These are phyloP conservation scores for Peniophora sp. DNA, from an alignment of 1,284 basidiomycete species.

Conservation along the genomic window DNA sequence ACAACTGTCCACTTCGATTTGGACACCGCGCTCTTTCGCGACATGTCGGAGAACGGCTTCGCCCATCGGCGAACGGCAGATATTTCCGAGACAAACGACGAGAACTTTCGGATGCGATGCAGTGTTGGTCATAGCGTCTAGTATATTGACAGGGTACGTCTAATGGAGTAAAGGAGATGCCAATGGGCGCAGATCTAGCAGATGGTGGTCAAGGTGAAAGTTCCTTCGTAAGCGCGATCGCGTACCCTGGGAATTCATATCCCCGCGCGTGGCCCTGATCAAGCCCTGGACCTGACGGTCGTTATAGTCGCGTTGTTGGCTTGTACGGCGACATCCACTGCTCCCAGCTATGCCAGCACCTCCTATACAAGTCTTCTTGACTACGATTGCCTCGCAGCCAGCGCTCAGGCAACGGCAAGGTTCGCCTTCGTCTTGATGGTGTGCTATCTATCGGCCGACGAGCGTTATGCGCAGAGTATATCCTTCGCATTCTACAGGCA, in stretches of 20 bases:
- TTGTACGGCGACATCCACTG: background rate
- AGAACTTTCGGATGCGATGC: constrained; percentile 37
- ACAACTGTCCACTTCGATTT: constrained; percentile 62
- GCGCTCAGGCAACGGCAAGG: constrained; percentile 63
- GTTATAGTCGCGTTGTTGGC: too few species aligned
- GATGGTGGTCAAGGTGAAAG: background rate
- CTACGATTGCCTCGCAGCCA: constrained; percentile 77
- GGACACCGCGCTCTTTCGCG: constrained; percentile 53
- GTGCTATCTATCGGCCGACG: background rate
- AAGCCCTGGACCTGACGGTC: too few species aligned
- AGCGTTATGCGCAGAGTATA: constrained; percentile 42
- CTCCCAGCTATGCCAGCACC: constrained; percentile 54
- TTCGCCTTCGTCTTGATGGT: constrained; percentile 4
- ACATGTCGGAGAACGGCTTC: constrained; percentile 64
- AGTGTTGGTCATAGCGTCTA: background rate
- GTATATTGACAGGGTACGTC: too few species aligned
- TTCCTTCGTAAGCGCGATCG: too few species aligned
- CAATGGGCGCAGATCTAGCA: background rate
- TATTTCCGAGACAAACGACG: constrained; percentile 72
- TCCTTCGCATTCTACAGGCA: constrained; percentile 69
- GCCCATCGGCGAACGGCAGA: constrained; percentile 75
- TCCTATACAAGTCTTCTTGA: constrained; percentile 72
- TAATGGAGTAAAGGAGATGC: too few species aligned
- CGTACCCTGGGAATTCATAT: too few species aligned
- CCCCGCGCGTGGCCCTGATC: too few species aligned